These are phyloP conservation scores for Phytophthora brassicae DNA, from an alignment of 352 stramenopile species.

Conservation along the genomic window DNA sequence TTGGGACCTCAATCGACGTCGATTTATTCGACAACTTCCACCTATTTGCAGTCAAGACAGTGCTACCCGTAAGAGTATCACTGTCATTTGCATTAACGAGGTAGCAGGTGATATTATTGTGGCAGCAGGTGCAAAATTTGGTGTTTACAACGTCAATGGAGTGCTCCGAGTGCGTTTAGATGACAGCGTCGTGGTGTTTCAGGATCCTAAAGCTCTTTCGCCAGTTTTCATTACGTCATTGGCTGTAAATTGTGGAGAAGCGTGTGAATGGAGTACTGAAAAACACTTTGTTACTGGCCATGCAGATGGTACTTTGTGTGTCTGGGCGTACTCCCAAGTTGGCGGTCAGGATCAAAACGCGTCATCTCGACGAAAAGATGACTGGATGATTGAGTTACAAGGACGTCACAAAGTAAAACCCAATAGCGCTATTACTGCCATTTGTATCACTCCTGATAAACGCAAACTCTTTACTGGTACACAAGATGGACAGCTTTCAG, in stretches of 20 bases:
- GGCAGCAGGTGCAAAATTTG: conserved; percentile 46
- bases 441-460: conserved; percentile 56
- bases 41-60: conserved; percentile 12
- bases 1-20: conserved; percentile 73
- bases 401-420: conserved; percentile 44
- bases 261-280: conserved; percentile 60
- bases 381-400: conserved; percentile 58
- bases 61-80: conserved; percentile 21
- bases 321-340: conserved; percentile 67
- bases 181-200: conserved; percentile 47
- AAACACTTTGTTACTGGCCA: conserved; percentile 70
- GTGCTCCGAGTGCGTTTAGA: conserved; percentile 50
- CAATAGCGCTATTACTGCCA: conserved; percentile 48
- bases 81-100: conserved; percentile 63
- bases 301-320: conserved; percentile 54
- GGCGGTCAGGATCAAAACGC: conserved; percentile 10
- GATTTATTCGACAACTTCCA: conserved; percentile 52
- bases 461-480: conserved; percentile 65
- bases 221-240: conserved; percentile 45
- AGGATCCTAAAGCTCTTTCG: conserved; percentile 39
- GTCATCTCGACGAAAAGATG: conserved; percentile 27
- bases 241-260: conserved; percentile 49
- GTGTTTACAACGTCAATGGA: conserved; percentile 73
- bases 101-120: conserved; percentile 65
- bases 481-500: conserved; percentile 47